A percentile compares a stretch with the other conserved stretches of the same genome.
phyloP scores from a whole-genome alignment of 352 stramenopile species.

The Pythium apleroticum region DNA sequence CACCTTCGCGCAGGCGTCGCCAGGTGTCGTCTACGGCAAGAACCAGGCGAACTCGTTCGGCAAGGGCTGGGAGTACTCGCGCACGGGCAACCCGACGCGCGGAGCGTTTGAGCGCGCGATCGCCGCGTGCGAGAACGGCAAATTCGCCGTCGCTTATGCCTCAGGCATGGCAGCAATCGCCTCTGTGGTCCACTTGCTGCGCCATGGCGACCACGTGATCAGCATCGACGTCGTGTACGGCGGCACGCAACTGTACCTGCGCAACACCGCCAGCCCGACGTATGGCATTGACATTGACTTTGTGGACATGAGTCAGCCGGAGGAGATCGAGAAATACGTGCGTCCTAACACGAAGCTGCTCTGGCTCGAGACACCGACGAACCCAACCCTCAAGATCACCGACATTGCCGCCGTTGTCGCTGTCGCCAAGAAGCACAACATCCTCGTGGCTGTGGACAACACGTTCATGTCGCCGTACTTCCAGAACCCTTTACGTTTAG shows the following conservation, averaged over 20 bases:
- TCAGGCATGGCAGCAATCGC: conserved; percentile 91
- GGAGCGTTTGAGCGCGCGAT: conserved; percentile 93
- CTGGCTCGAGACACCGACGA: conserved; percentile 93
- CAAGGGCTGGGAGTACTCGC: conserved; percentile 95
- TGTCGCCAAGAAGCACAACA: conserved; percentile 86
- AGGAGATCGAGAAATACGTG: conserved; percentile 78
- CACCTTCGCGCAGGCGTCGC: neutral
- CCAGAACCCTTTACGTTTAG: conserved; percentile 90
- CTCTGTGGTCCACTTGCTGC: conserved; percentile 87
- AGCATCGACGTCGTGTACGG: conserved; percentile 96
- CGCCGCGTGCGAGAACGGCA: conserved; percentile 90
- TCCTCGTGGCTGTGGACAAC: conserved; percentile 93
- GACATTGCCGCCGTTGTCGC: conserved; percentile 91
- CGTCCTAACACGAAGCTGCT: conserved; percentile 92
- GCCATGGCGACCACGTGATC: conserved; percentile 93
- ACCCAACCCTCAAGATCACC: conserved; percentile 94
- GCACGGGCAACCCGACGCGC: conserved; percentile 95
- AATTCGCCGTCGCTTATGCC: conserved; percentile 86
- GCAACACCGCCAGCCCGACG: conserved; percentile 87
- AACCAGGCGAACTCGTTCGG: conserved; percentile 89
- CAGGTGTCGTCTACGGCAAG: conserved; percentile 64
- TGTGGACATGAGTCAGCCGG: conserved; percentile 90
- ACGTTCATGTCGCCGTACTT: conserved; percentile 95
- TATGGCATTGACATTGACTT: conserved; percentile 94
- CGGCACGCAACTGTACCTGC: conserved; percentile 94